Percentiles rank a stretch among this genome's conserved stretches.
Conservation (phyloP, 805 yeast species). For the Starmerella khaoyaiensis region DNA sequence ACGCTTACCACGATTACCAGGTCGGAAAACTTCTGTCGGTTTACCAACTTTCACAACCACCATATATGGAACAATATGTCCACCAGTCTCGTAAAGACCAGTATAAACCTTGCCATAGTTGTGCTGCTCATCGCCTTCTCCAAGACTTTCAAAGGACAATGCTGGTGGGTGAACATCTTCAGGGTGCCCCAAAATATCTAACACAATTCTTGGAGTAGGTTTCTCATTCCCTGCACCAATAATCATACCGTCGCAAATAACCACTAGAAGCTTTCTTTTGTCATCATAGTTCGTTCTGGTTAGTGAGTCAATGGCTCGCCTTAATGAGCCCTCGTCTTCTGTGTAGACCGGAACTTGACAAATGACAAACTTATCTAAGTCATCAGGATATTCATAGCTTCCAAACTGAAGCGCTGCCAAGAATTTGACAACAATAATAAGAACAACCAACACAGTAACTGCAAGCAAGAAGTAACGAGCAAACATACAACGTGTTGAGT, state of each 20-base stretch:
- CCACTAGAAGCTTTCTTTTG: conserved; percentile 43
- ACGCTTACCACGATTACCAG: conserved; percentile 56
- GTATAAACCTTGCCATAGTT: conserved; percentile 50
- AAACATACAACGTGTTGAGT: conserved; percentile 30
- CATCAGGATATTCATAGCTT: conserved; percentile 28
- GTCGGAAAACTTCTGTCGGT: conserved; percentile 43
- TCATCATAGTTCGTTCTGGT: conserved; percentile 48
- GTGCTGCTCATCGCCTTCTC: conserved; percentile 49
- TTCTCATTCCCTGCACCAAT: conserved; percentile 49
- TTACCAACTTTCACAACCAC: conserved; percentile 50
- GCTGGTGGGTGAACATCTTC: conserved; percentile 43
- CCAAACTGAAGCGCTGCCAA: conserved; percentile 33
- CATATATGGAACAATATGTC: conserved; percentile 42
- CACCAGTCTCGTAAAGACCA: conserved; percentile 46
- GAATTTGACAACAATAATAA: conserved; percentile 29
- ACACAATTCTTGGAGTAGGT: conserved; percentile 45
- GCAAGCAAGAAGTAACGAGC: conserved; percentile 34
- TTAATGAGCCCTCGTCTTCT: conserved; percentile 42
- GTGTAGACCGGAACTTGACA: conserved; percentile 47
- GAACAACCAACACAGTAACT: conserved; percentile 29
- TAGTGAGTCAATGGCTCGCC: conserved; percentile 46
- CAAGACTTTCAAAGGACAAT: conserved; percentile 42
- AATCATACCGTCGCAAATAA: conserved; percentile 49
- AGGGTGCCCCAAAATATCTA: conserved; percentile 42
- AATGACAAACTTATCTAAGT: conserved; percentile 30